Evolutionary conservation across 2,329 filamentous ascomycete genomes (phyloP), one percentile per base, ranked within the genome.

Genomic region (Aspergillus ochraceus): DNA sequence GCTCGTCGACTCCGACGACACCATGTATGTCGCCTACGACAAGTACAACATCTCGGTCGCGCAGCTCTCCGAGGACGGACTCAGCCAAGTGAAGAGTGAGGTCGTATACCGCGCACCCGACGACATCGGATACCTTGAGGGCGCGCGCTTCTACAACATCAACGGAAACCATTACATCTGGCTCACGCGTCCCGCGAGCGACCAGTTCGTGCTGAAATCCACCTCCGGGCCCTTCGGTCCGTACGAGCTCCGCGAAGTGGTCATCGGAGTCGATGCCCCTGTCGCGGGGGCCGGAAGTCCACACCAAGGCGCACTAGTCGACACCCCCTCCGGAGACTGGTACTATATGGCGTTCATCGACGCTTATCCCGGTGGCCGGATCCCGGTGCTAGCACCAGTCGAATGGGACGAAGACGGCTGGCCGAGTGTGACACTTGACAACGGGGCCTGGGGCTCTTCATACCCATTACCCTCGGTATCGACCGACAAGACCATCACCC

Each of bases 261-360:
- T 87, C 0, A 73, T 81, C 10, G 68, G 81, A 20, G 75, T 84
- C 20, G 57, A 66, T 0, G 73, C 79, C 0, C 83, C 84, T 0
- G 65, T 86, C 1, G 52, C 74, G 0, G 79, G 76, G 17, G 79
- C 79, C 1, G 82, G 80, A 4, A 73, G 71, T 3, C 78, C 81
- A 0, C 82, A 86, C 63, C 86, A 88, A 67, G 85, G 85, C 1
- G 81, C 83, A 20, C 71, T 88, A 2, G 77, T 88, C 4, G 74
- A 83, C 55, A 84, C 82, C 0, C 76, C 78, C 0, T 68, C 77
- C 12, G 83, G 82, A 0, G 73, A 82, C 12, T 88, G 85, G 84
- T 86, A 84, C 67, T 88, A 83, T 63, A 81, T 86, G 70, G 79
- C 82, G 0, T 88, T 87, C 68, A 74, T 80, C 4, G 81, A 83